Conservation (phyloP, 805 yeast genomes). For the Cephaloascus albidus region DNA sequence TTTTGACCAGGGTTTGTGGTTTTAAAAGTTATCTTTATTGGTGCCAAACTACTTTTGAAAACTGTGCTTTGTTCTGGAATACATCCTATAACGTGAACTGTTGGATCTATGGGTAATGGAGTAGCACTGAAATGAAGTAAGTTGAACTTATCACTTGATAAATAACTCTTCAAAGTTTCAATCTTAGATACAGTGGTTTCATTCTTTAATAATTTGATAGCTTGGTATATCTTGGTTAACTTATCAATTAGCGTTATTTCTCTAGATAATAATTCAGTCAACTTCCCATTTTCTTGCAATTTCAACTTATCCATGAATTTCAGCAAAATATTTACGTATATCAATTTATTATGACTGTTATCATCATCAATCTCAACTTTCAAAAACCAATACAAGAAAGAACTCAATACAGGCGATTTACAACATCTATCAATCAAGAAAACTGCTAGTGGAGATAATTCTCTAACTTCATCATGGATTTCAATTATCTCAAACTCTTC, state of each 20-base stretch:
- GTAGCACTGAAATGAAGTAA: slow-evolving; percentile 44
- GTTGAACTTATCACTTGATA: slow-evolving; percentile 37
- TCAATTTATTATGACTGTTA: slow-evolving; percentile 5
- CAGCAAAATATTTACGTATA: not conserved
- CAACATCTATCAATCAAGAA: slow-evolving; percentile 70
- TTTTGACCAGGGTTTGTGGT: slow-evolving; percentile 35
- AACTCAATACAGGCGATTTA: slow-evolving; percentile 59
- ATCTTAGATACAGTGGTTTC: slow-evolving; percentile 74
- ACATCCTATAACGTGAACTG: slow-evolving; percentile 62
- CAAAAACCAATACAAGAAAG: slow-evolving; percentile 85
- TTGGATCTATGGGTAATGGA: slow-evolving; percentile 78
- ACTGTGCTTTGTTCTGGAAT: slow-evolving; percentile 75
- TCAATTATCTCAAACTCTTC: slow-evolving; percentile 4
- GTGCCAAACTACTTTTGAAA: slow-evolving; percentile 86
- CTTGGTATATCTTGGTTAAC: slow-evolving; percentile 55
- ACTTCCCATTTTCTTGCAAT: slow-evolving; percentile 2
- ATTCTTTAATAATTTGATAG: slow-evolving; percentile 47
- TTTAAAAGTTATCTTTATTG: slow-evolving; percentile 72
- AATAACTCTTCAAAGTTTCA: slow-evolving; percentile 52
- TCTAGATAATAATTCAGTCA: slow-evolving; percentile 24
- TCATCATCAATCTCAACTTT: slow-evolving; percentile 78
- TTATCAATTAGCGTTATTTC: slow-evolving; percentile 66
- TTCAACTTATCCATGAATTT: not conserved
- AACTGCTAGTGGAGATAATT: slow-evolving; percentile 54
- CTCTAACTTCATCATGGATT: slow-evolving; percentile 7